Evolutionary conservation across 106 monocot species (phyloP), one percentile per base, ranked within the genome.

Genomic region (Chionographis japonica): DNA sequence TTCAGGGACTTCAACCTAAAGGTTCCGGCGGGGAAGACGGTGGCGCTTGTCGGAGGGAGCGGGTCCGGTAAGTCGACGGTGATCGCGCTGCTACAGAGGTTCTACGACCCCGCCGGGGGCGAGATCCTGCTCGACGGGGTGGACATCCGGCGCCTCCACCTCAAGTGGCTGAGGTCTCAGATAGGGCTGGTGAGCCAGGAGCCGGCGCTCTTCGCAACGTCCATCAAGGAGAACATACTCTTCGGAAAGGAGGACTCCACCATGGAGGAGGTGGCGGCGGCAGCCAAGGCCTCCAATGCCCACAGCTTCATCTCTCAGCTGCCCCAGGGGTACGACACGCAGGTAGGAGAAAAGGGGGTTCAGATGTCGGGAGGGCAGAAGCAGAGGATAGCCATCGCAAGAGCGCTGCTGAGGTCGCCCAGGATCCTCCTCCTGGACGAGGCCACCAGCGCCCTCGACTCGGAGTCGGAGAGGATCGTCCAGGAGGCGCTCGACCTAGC

Each of bases 351-450:
- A 61, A 62, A 75, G 17, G 85, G 85, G 12, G 74, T 74, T 39
- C 80, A 81, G 67, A 81, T 85, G 76, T 85, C 85, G 4, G 86
- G 86, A 6, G 81, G 86, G 11, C 79, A 83, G 69, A 86, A 86
- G 65, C 86, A 83, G 68, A 55, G 82, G 37, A 79, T 86, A 36
- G 86, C 82, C 50, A 86, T 86, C 11, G 83, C 86, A 4, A 67
- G 86, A 52, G 86, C 86, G 4, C 50, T 82, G 27, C 56, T 86
- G 37, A 72, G 68, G 61, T 65, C 75, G 3, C 86, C 81, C 6
- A 82, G 79, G 54, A 75, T 86, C 63, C 75, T 86, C 35, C 75
- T 86, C 60, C 75, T 86, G 6, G 81, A 86, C 68, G 86, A 86
- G 63, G 86, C 86, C 27, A 82, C 81, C 53, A 86, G 81, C 52